These are phyloP conservation scores for Apiotrichum veenhuisii DNA, from an alignment of 1,284 basidiomycete species.

Conservation along the genomic window DNA sequence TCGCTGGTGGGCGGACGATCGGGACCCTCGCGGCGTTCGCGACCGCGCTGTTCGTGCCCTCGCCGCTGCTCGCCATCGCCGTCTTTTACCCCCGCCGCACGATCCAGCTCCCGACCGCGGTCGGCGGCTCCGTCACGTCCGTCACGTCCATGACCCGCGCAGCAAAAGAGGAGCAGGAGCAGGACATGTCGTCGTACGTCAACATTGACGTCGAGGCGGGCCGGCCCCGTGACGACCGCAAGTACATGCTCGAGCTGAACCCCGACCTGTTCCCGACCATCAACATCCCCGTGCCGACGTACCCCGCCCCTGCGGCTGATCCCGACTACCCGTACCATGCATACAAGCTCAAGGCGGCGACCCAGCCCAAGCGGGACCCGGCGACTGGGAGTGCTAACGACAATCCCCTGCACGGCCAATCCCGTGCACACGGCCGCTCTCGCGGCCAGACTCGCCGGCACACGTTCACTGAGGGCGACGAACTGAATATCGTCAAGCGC, in stretches of 20 bases:
- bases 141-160: neutral
- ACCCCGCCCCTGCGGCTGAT: neutral
- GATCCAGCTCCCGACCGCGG: neutral
- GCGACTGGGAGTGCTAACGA: neutral
- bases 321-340: constrained; percentile 6
- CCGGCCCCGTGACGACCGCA: too few relatives aligned
- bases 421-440: too few relatives aligned
- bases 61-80: constrained; percentile 25
- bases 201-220: neutral
- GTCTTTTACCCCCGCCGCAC: constrained; percentile 1
- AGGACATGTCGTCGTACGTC: constrained; percentile 8
- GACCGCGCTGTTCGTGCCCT: constrained; percentile 29
- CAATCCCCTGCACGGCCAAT: neutral
- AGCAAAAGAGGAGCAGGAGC: constrained; percentile 16
- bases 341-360: constrained; percentile 1
- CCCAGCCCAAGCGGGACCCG: neutral
- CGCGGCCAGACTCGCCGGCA: too few relatives aligned
- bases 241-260: too few relatives aligned
- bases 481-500: too few relatives aligned
- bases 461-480: constrained; percentile 15
- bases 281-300: neutral
- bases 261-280: constrained; percentile 8
- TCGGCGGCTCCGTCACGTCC: neutral
- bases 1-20: constrained; percentile 12
- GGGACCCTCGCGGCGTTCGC: constrained; percentile 24